A percentile compares a stretch with the other conserved stretches of the same genome.
These are phyloP conservation scores for Cystobasidium tubakii DNA, from an alignment of 768 basidiomycete genomes.

Conservation along the genomic window DNA sequence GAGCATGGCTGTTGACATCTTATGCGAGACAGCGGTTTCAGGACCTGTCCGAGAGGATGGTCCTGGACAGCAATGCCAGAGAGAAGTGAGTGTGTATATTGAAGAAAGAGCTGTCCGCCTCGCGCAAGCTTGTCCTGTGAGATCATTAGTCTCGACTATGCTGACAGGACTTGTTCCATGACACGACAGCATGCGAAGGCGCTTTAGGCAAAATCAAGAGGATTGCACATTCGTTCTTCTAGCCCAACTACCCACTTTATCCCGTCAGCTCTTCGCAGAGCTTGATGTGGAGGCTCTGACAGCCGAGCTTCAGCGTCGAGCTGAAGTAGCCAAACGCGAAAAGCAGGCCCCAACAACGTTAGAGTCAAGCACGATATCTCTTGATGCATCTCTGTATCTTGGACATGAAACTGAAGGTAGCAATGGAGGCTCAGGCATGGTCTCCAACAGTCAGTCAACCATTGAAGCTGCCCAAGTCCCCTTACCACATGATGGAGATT, in stretches of 20 bases:
- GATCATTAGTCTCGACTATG: not conserved
- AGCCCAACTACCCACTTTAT: slow-evolving; percentile 61
- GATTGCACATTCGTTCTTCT: slow-evolving; percentile 70
- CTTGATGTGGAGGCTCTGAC: slow-evolving; percentile 74
- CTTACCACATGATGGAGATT: slow-evolving; percentile 1
- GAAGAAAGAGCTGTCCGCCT: no score
- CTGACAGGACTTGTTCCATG: not conserved
- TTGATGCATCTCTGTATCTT: not conserved
- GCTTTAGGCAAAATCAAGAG: slow-evolving; percentile 71
- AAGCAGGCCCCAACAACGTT: not conserved
- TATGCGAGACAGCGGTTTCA: slow-evolving; percentile 63
- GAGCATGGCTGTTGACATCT: slow-evolving; percentile 59
- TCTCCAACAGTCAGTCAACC: not conserved
- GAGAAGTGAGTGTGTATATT: slow-evolving; percentile 59
- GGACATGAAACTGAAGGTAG: not conserved
- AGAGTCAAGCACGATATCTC: not conserved
- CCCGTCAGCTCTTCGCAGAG: slow-evolving; percentile 60
- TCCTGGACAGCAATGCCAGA: slow-evolving; percentile 60
- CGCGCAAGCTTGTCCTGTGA: no score
- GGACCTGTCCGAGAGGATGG: slow-evolving; percentile 62
- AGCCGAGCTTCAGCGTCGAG: slow-evolving; percentile 52
- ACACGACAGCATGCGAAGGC: slow-evolving; percentile 58
- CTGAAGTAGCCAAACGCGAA: slow-evolving; percentile 41
- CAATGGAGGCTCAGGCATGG: not conserved
- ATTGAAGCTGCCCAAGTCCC: slow-evolving; percentile 12